These are phyloP conservation scores for Pseudocohnilembus persalinus DNA, from an alignment of 169 alveolate genomes.

Conservation along the genomic window DNA sequence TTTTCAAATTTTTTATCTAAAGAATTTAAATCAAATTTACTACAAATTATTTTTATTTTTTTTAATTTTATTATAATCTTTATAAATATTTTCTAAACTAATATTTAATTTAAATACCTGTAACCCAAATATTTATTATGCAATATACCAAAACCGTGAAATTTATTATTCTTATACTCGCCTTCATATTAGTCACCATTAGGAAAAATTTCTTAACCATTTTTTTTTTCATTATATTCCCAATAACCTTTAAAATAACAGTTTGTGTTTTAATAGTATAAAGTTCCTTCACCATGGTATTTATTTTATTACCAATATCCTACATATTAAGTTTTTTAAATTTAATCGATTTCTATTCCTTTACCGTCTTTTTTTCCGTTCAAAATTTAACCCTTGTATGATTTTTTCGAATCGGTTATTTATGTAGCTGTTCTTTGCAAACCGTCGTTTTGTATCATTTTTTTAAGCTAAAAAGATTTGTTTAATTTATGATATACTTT, in stretches of 20 bases:
- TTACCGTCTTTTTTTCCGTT: not conserved
- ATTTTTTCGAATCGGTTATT: not conserved
- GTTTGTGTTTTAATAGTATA: constrained; percentile 29
- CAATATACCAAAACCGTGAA: constrained; percentile 31
- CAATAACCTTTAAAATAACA: constrained; percentile 40
- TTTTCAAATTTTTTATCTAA: too few relatives aligned
- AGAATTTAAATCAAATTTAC: too few relatives aligned
- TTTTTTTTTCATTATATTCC: constrained; percentile 22
- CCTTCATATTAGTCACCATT: constrained; percentile 47
- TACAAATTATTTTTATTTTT: not conserved
- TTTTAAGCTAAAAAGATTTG: too few relatives aligned
- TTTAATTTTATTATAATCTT: not conserved
- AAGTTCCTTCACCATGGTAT: constrained; percentile 40
- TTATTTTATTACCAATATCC: constrained; percentile 7
- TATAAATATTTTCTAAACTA: not conserved
- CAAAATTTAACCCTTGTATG: not conserved
- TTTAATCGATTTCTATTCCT: constrained; percentile 2
- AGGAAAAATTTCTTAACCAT: constrained; percentile 39
- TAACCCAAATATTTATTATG: constrained; percentile 5
- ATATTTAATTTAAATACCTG: not conserved
- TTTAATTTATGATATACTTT: too few relatives aligned
- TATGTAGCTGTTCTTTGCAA: not conserved
- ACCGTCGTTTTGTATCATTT: too few relatives aligned
- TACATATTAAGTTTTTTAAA: constrained; percentile 2
- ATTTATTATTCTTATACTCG: constrained; percentile 18